Percentiles rank a stretch among this genome's conserved stretches.
These are phyloP conservation scores for Pisolithus sp. DNA, from an alignment of 768 basidiomycete species.

Conservation along the genomic window DNA sequence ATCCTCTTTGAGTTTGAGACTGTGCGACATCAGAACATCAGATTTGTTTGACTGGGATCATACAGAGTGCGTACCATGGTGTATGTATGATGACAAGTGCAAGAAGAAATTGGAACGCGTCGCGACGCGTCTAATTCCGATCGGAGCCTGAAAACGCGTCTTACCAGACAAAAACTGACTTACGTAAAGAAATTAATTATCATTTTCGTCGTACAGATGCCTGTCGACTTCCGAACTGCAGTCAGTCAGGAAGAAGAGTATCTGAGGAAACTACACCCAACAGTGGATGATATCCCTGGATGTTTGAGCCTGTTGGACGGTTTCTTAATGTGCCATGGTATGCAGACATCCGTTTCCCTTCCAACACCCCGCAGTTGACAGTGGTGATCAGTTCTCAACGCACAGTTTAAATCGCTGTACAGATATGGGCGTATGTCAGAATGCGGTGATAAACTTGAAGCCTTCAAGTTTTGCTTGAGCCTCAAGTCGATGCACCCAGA, in stretches of 20 bases:
- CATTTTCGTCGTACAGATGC: slow-evolving; percentile 16
- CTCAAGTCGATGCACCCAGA: slow-evolving; percentile 74
- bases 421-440: slow-evolving; percentile 70
- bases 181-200: background rate
- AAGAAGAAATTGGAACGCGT: slow-evolving; percentile 29
- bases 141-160: slow-evolving; percentile 37
- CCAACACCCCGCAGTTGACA: slow-evolving; percentile 5
- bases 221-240: slow-evolving; percentile 45
- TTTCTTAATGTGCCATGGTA: slow-evolving; percentile 67
- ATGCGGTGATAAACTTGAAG: slow-evolving; percentile 75
- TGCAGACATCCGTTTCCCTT: slow-evolving; percentile 8
- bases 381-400: slow-evolving; percentile 52
- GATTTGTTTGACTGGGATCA: background rate
- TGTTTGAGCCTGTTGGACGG: slow-evolving; percentile 74
- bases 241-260: slow-evolving; percentile 66
- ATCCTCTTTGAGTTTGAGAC: slow-evolving; percentile 44
- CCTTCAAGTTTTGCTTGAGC: slow-evolving; percentile 93
- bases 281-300: slow-evolving; percentile 70
- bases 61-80: slow-evolving; percentile 33
- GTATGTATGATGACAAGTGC: slow-evolving; percentile 5
- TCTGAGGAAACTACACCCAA: slow-evolving; percentile 62
- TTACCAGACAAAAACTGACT: background rate
- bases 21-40: slow-evolving; percentile 9
- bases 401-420: slow-evolving; percentile 82
- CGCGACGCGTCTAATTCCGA: slow-evolving; percentile 41